These are phyloP conservation scores for Metschnikowia amazonensis DNA, from an alignment of 805 yeast genomes.

Conservation along the genomic window DNA sequence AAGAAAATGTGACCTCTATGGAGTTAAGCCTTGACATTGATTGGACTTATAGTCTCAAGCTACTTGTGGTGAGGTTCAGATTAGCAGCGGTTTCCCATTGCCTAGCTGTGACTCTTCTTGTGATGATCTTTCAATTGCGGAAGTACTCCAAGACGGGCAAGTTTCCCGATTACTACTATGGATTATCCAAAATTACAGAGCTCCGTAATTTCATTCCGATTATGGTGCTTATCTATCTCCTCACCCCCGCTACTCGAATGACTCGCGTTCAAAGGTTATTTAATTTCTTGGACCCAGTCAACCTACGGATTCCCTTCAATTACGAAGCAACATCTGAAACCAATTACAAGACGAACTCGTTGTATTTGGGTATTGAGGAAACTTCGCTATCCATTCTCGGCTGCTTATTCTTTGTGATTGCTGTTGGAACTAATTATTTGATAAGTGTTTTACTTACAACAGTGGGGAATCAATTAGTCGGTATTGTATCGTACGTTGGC, in stretches of 20 bases:
- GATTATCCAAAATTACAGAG: constrained; percentile 31
- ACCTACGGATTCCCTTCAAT: constrained; percentile 43
- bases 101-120: constrained; percentile 50
- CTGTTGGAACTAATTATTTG: constrained; percentile 41
- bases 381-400: constrained; percentile 54
- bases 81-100: constrained; percentile 71
- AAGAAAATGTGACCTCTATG: constrained; percentile 21
- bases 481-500: background rate
- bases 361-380: constrained; percentile 66
- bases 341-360: constrained; percentile 46
- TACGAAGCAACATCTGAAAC: constrained; percentile 34
- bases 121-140: constrained; percentile 53
- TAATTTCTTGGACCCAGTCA: constrained; percentile 51
- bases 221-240: constrained; percentile 24
- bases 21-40: constrained; percentile 48
- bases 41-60: constrained; percentile 56
- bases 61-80: constrained; percentile 73
- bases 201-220: constrained; percentile 21
- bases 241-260: constrained; percentile 38
- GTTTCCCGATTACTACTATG: constrained; percentile 32
- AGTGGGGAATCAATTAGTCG: constrained; percentile 11
- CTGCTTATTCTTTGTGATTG: constrained; percentile 47
- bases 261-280: constrained; percentile 36
- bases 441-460: constrained; percentile 26
- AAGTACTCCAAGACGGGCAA: constrained; percentile 23